Conservation (phyloP, 257 asterid genomes). For the Petrea volubilis region DNA sequence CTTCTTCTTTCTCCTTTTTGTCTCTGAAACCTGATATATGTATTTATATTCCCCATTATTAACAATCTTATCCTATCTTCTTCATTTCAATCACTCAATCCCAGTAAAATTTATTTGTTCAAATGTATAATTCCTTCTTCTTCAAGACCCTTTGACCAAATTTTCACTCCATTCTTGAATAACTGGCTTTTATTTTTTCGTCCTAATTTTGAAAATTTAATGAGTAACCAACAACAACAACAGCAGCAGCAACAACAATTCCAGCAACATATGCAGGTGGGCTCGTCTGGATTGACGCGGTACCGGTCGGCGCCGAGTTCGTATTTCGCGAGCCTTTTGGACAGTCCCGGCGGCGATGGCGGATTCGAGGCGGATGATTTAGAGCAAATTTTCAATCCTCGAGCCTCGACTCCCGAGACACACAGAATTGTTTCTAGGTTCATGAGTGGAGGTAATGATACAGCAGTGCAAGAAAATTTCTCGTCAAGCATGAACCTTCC, state of each 20-base stretch:
- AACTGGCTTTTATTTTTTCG: not conserved
- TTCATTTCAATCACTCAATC: constrained; percentile 10
- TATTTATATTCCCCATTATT: constrained; percentile 14
- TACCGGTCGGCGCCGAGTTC: constrained; percentile 91
- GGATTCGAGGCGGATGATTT: constrained; percentile 61
- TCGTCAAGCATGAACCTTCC: not conserved
- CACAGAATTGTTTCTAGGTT: constrained; percentile 43
- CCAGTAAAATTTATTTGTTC: not conserved
- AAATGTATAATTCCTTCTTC: not conserved
- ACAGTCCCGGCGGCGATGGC: constrained; percentile 34
- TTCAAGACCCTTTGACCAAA: not conserved
- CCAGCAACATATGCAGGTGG: constrained; percentile 28
- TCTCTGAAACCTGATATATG: constrained; percentile 1
- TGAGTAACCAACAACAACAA: constrained; percentile 26
- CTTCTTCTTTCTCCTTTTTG: not conserved
- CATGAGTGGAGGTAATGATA: constrained; percentile 7
- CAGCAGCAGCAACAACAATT: constrained; percentile 29
- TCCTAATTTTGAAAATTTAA: not conserved
- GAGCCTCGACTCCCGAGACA: constrained; percentile 46
- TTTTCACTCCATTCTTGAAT: not conserved
- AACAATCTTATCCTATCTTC: constrained; percentile 15
- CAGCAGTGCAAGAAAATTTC: not conserved
- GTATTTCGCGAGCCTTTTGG: constrained; percentile 48
- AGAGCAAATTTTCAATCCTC: constrained; percentile 52
- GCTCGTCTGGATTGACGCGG: constrained; percentile 62